phyloP scores from a whole-genome alignment of 2,329 filamentous ascomycete genomes.

The Fusarium verticillioides region DNA sequence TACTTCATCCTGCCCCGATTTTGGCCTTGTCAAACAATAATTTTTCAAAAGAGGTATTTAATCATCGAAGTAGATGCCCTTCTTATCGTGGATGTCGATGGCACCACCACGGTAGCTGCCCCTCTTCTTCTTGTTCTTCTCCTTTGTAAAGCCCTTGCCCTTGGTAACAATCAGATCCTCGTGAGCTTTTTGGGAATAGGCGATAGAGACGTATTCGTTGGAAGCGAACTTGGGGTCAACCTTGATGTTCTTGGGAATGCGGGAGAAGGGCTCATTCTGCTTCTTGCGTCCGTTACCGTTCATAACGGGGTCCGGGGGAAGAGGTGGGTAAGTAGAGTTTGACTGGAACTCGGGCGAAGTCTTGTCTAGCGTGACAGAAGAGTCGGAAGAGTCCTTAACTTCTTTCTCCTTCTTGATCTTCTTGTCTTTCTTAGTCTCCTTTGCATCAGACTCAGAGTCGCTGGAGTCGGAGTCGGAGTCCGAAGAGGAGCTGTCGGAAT shows the following conservation, averaged over 20 bases:
- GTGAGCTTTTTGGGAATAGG: conserved; percentile 89
- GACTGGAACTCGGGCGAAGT: conserved; percentile 55
- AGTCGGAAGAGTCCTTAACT: conserved; percentile 53
- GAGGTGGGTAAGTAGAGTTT: conserved; percentile 57
- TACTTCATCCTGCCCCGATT: conserved; percentile 10
- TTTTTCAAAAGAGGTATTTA: conserved; percentile 54
- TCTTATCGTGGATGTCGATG: conserved; percentile 84
- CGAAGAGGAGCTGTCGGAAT: conserved; percentile 52
- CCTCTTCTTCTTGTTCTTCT: conserved; percentile 98
- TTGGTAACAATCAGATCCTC: conserved; percentile 89
- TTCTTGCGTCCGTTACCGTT: conserved; percentile 55
- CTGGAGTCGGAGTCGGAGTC: conserved; percentile 49
- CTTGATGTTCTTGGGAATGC: conserved; percentile 74
- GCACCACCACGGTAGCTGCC: conserved; percentile 89
- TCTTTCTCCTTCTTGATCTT: conserved; percentile 29
- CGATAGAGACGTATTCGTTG: conserved; percentile 85
- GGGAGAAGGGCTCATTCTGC: conserved; percentile 78
- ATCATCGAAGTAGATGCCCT: conserved; percentile 95
- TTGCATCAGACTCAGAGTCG: conserved; percentile 48
- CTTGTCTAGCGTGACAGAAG: conserved; percentile 62
- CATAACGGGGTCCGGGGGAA: conserved; percentile 62
- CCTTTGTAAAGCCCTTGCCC: conserved; percentile 98
- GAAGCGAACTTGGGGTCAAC: conserved; percentile 77
- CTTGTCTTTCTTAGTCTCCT: conserved; percentile 43
- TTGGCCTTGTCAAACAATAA: background rate